Evolutionary conservation across 257 asterid species (phyloP), one percentile per base, ranked within the genome.

Genomic region (Nyctanthes arbortristis): DNA sequence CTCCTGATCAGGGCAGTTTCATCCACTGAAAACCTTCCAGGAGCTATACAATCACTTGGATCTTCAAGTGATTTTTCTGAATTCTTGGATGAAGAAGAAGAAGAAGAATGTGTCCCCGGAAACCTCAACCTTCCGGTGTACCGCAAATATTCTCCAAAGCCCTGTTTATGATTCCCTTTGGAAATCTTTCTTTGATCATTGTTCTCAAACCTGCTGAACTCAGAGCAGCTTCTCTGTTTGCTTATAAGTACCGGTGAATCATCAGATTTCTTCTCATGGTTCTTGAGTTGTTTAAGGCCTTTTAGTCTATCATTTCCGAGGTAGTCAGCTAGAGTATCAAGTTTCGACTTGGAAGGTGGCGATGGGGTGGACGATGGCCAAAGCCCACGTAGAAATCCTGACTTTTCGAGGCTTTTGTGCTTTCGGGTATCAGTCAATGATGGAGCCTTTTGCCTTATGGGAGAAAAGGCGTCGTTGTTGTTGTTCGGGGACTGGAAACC

Each of bases 21-120:
- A 52, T 92, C 96, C 2, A 89, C 78, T 4, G 98, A 92, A 16
- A 86, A 75, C 39, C 96, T 79, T n/a, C 90, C 90, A 0, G 91
- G 91, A 1, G 67, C 6, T 6, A 80, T 43, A 31, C 30, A 58
- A 24, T 61, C 75, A 32, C 32, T 60, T 35, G 58, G 62, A 28
- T 75, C 84, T 2, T 80, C 80, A 2, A 20, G 18, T 36, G 65
- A 63, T 13, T 63, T 76, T n/a, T n/a, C n/a, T 0, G 81, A 63
- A 13, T 72, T 47, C n/a, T 67, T 78, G 0, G 85, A 68, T 18
- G 86, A 67, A 18, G 73, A 59, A 20, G 61, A 40, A 2, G n/a
- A n/a, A n/a, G 77, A 61, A 4, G 78, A 80, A n/a, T n/a, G n/a
- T 79, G 68, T 82, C 58, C 80, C 78, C 2, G 89, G 71, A 60